A percentile compares a stretch with the other conserved stretches of the same genome.
phyloP scores from a whole-genome alignment of 2,329 filamentous ascomycete genomes.

The Ampelomyces quisqualis region DNA sequence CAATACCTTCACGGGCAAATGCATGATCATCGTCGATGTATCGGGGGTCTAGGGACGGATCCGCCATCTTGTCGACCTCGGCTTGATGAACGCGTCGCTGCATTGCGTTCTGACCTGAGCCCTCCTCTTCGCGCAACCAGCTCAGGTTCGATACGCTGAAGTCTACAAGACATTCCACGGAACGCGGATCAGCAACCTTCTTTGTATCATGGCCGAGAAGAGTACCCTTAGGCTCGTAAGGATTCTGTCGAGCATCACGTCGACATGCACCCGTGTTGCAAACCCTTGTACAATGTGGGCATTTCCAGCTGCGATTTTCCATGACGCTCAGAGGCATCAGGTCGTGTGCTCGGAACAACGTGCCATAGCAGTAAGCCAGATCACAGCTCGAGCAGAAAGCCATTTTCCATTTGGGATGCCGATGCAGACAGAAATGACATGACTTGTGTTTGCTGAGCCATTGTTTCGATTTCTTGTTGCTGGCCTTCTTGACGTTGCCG shows the following conservation, averaged over 20 bases:
- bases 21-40: constrained; percentile 47
- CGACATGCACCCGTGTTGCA: constrained; percentile 86
- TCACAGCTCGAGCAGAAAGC: constrained; percentile 76
- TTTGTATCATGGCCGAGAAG: constrained; percentile 88
- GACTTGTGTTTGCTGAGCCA: constrained; percentile 53
- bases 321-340: constrained; percentile 80
- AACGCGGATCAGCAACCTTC: constrained; percentile 85
- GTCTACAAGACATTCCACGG: constrained; percentile 86
- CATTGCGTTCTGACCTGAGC: constrained; percentile 48
- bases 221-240: constrained; percentile 85
- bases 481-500: constrained; percentile 63
- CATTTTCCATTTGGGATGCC: constrained; percentile 81
- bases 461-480: constrained; percentile 58
- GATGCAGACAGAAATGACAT: constrained; percentile 82
- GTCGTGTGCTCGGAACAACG: constrained; percentile 87
- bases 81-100: constrained; percentile 56
- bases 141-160: constrained; percentile 84
- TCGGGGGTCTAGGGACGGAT: constrained; percentile 49
- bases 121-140: constrained; percentile 67
- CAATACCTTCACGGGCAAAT: constrained; percentile 43
- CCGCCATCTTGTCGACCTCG: constrained; percentile 52
- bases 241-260: constrained; percentile 64
- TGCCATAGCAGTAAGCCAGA: constrained; percentile 87
- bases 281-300: constrained; percentile 79
- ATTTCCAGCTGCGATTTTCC: constrained; percentile 80